A percentile compares a stretch with the other conserved stretches of the same genome.
Evolutionary conservation across 495 filamentous ascomycete species (phyloP).

Genomic region (Xylaria bambusicola): DNA sequence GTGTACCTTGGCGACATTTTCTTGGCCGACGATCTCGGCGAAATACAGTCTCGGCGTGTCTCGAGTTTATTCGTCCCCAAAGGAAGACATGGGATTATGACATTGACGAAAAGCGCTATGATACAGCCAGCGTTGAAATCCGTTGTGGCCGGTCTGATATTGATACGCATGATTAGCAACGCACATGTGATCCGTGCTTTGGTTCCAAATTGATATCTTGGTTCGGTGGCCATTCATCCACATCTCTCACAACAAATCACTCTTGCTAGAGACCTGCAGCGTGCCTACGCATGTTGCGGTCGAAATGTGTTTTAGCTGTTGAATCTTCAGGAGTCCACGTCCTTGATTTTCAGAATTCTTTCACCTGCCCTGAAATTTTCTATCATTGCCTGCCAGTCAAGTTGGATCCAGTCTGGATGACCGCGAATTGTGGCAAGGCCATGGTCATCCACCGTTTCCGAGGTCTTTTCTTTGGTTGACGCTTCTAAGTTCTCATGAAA

Average conservation of each 20-base stretch:
- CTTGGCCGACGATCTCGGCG: background rate
- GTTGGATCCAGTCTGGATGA: conserved; percentile 26
- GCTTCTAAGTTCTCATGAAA: conserved; percentile 27
- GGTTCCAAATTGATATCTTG: too few relatives aligned
- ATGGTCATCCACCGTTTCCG: conserved; percentile 24
- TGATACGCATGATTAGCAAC: background rate
- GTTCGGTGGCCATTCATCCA: background rate
- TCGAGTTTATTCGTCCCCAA: too few relatives aligned
- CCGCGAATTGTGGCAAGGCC: conserved; percentile 25
- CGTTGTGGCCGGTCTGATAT: background rate
- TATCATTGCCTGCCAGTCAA: conserved; percentile 30
- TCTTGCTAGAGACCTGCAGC: background rate
- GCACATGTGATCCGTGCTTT: background rate
- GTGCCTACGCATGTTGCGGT: background rate
- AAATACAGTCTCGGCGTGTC: background rate
- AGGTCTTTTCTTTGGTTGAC: conserved; percentile 10
- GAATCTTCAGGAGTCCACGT: conserved; percentile 19
- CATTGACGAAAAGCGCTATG: background rate
- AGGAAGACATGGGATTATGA: background rate
- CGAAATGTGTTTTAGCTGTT: background rate
- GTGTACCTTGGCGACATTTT: conserved; percentile 5
- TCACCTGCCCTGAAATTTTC: conserved; percentile 17
- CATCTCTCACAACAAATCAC: background rate
- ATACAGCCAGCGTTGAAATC: background rate
- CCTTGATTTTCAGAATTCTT: conserved; percentile 25